Evolutionary conservation across 106 monocot species (phyloP), one percentile per base, ranked within the genome.

Genomic region (Platanthera guangdongensis): DNA sequence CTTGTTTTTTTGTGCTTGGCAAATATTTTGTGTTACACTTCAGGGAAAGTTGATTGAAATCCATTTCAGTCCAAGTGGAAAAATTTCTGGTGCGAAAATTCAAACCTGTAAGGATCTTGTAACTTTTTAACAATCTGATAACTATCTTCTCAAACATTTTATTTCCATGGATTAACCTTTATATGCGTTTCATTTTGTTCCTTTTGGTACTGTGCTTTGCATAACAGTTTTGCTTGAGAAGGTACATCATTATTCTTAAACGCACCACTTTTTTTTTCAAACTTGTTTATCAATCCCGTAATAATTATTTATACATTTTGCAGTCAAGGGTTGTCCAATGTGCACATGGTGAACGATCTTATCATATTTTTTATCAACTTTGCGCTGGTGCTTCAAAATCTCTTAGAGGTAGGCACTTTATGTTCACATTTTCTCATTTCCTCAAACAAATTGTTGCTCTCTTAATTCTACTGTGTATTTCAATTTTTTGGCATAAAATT

Each of bases 321-420:
- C 96, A 97, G 96, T 97, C 96, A 79, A 89, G 96, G 78, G 96
- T 97, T 71, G 96, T 97, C 64, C 93, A 97, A 69, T 97, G 96
- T 86, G 83, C 87, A 45, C 77, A 83, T 68, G 94, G 96, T 52
- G 96, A 97, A 78, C 82, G 96, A 18, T 94, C 96, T 45, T 97
- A 97, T 84, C 96, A 97, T 84, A 89, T 97, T 68, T 97, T 97
- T 91, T 97, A 97, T 81, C 93, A 97, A 80, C 86, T 97, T 4
- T 97, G 96, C 81, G 81, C 86, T 80, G 96, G 96, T 80, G 96
- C 96, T 78, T 84, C 93, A 18, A 54, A 47, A n/a, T 78, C 87
- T 77, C 89, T 97, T 51, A 89, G 83, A 89, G 91, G 96, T 97
- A 86, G 8, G 53, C 4, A 68, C 62, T 51, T 70, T 59, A 19